These are phyloP conservation scores for Trichodelitschia bisporula DNA, from an alignment of 495 filamentous ascomycete genomes.

Conservation along the genomic window DNA sequence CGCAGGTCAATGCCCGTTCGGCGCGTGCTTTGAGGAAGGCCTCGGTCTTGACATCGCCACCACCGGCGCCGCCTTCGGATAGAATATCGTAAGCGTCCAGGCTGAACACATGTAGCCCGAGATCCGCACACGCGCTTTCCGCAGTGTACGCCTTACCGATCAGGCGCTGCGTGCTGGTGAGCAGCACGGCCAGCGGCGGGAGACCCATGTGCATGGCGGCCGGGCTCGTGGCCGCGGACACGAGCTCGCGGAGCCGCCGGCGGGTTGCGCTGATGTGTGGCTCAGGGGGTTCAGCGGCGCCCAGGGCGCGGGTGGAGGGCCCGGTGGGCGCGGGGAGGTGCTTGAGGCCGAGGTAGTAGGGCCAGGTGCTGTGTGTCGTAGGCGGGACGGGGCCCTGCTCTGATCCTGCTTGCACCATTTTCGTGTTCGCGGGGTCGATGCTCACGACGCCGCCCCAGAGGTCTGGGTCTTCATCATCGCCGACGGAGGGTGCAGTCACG, in stretches of 20 bases:
- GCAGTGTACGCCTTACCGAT: conserved; percentile 73
- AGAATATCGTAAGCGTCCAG: conserved; percentile 87
- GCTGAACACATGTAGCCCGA: conserved; percentile 71
- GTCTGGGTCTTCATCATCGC: conserved; percentile 27
- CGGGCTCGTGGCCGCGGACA: conserved; percentile 69
- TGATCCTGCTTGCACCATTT: conserved; percentile 70
- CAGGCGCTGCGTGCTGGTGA: conserved; percentile 71
- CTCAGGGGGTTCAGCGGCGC: conserved; percentile 11
- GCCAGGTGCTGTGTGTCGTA: conserved; percentile 41
- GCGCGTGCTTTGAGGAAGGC: conserved; percentile 67
- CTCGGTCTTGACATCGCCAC: conserved; percentile 80
- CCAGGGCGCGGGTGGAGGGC: not conserved
- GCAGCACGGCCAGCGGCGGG: conserved; percentile 65
- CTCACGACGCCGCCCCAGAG: conserved; percentile 63
- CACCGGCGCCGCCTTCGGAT: conserved; percentile 63
- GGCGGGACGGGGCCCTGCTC: conserved; percentile 55
- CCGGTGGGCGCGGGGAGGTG: conserved; percentile 17
- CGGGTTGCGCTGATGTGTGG: conserved; percentile 41
- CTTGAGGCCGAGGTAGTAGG: conserved; percentile 59
- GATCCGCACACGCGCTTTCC: conserved; percentile 52
- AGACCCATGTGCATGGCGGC: conserved; percentile 66
- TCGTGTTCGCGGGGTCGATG: conserved; percentile 60
- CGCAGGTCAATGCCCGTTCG: conserved; percentile 73
- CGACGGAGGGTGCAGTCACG: conserved; percentile 24
- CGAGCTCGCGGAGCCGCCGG: conserved; percentile 56